phyloP scores from a whole-genome alignment of 352 stramenopile species.

The Phytopythium aichiense region DNA sequence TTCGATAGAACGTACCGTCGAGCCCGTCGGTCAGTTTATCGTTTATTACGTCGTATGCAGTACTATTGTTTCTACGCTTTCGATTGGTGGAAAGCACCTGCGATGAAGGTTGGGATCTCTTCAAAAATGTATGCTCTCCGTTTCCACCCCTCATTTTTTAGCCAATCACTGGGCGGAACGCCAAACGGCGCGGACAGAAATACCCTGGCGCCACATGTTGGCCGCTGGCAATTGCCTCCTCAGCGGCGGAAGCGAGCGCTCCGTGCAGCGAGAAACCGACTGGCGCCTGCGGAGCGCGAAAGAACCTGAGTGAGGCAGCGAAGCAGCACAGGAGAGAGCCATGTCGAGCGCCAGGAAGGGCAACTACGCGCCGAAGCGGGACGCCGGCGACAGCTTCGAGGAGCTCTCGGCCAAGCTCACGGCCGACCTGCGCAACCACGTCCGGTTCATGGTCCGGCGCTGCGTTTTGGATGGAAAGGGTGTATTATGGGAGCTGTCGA shows the following conservation, averaged over 20 bases:
- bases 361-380: conserved; percentile 54
- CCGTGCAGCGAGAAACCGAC: neutral
- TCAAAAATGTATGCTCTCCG: too few relatives aligned
- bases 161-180: conserved; percentile 6
- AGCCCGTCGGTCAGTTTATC: neutral
- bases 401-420: conserved; percentile 84
- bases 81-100: neutral
- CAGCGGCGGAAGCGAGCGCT: too few relatives aligned
- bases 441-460: conserved; percentile 72
- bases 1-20: neutral
- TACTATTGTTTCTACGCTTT: too few relatives aligned
- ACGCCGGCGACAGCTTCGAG: conserved; percentile 68
- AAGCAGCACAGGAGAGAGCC: neutral
- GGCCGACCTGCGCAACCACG: conserved; percentile 78
- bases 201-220: neutral
- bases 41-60: neutral
- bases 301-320: neutral
- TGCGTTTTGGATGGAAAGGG: neutral
- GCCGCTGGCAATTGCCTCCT: neutral
- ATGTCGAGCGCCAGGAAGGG: conserved; percentile 53
- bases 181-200: conserved; percentile 10
- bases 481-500: neutral
- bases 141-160: neutral
- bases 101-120: neutral
- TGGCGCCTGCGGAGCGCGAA: neutral